A percentile compares a stretch with the other conserved stretches of the same genome.
phyloP scores from a whole-genome alignment of 1,284 basidiomycete species.

The Marasmius fiardii region DNA sequence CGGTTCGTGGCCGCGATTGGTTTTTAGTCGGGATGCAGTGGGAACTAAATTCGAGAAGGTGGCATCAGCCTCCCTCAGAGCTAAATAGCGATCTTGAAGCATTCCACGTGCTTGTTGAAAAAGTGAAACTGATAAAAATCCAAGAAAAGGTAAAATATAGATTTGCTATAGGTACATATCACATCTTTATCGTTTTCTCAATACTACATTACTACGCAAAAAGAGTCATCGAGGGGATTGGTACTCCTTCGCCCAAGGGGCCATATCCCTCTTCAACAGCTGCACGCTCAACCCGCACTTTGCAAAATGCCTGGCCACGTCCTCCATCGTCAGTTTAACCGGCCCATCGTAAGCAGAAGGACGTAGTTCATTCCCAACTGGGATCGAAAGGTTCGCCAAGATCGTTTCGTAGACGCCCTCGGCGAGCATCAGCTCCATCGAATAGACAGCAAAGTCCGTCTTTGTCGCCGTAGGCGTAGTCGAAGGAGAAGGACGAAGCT shows the following conservation, averaged over 20 bases:
- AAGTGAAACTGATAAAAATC: no score
- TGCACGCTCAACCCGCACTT: conserved; percentile 9
- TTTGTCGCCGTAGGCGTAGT: conserved; percentile 25
- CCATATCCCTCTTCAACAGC: conserved; percentile 5
- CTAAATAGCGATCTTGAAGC: no score
- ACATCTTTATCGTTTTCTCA: no score
- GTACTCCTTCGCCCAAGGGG: conserved; percentile 11
- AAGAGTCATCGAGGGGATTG: not conserved
- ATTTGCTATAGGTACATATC: no score
- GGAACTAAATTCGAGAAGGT: no score
- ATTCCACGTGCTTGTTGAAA: no score
- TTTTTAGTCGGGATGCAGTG: no score
- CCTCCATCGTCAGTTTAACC: conserved; percentile 5
- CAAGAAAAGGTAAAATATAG: not conserved
- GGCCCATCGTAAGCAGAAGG: not conserved
- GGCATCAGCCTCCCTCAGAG: no score
- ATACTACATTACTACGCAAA: no score
- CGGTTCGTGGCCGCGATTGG: no score
- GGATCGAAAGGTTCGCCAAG: not conserved
- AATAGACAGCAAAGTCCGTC: conserved; percentile 33
- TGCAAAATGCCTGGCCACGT: conserved; percentile 11
- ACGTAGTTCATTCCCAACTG: not conserved
- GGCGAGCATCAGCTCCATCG: conserved; percentile 33
- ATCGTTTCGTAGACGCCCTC: conserved; percentile 21
- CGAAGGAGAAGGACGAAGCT: conserved; percentile 32